Percentiles rank a stretch among this genome's conserved stretches.
Evolutionary conservation across 164 flowering plant genomes (phyloP).

Genomic region (Vitis rupestris): DNA sequence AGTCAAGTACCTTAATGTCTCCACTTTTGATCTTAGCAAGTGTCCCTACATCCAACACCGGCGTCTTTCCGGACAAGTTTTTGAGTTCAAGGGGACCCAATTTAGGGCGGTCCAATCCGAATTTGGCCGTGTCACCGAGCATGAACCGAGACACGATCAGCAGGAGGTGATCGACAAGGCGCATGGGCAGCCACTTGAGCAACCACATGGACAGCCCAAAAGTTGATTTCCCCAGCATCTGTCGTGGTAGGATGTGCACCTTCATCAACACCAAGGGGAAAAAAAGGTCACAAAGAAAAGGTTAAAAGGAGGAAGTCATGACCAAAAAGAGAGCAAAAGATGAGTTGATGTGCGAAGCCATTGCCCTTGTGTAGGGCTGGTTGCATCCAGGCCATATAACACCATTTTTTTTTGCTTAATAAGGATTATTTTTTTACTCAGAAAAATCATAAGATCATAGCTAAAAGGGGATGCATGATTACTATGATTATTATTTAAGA

Average conservation of each 20-base stretch:
- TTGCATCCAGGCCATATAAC: conserved; percentile 13
- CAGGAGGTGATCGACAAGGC: conserved; percentile 40
- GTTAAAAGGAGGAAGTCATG: neutral
- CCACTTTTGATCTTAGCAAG: conserved; percentile 48
- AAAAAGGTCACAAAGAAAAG: neutral
- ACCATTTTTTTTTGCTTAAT: conserved; percentile 1
- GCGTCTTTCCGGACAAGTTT: conserved; percentile 51
- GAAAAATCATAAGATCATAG: neutral
- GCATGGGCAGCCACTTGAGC: conserved; percentile 51
- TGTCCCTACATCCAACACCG: conserved; percentile 50
- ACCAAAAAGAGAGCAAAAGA: conserved; percentile 8
- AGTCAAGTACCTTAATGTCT: conserved; percentile 41
- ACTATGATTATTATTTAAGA: conserved; percentile 17
- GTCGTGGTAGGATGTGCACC: conserved; percentile 55
- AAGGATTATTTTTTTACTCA: neutral
- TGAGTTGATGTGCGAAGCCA: conserved; percentile 4
- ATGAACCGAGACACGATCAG: conserved; percentile 32
- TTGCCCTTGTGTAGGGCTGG: conserved; percentile 7
- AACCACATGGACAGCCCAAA: conserved; percentile 58
- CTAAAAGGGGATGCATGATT: conserved; percentile 9
- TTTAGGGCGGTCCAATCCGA: conserved; percentile 41
- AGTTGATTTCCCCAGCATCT: conserved; percentile 54
- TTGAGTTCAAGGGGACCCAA: conserved; percentile 50
- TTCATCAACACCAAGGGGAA: conserved; percentile 4
- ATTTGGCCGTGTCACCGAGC: conserved; percentile 40